Conservation (phyloP, 1,139 yeast species). For the Lipomyces yarrowii region DNA sequence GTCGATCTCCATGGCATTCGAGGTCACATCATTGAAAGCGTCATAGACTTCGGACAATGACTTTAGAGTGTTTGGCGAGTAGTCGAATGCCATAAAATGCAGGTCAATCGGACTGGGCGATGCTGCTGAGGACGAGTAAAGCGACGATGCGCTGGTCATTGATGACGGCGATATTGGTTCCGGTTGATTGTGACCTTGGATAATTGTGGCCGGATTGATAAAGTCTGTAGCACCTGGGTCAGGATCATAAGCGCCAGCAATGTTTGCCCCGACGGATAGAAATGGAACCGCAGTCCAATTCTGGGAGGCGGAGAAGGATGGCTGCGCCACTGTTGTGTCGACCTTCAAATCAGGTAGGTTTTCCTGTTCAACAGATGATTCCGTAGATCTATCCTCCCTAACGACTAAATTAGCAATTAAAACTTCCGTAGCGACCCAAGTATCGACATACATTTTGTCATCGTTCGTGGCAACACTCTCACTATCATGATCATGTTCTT, state of each 20-base stretch:
- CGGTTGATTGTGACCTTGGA: background rate
- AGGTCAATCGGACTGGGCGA: slow-evolving; percentile 22
- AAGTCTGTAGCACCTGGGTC: background rate
- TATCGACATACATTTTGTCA: slow-evolving; percentile 7
- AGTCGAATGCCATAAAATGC: slow-evolving; percentile 4
- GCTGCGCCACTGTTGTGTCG: background rate
- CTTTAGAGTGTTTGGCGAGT: background rate
- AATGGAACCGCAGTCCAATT: background rate
- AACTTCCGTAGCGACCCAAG: background rate
- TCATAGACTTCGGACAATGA: background rate
- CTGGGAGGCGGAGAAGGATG: background rate
- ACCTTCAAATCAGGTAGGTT: background rate
- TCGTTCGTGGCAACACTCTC: background rate
- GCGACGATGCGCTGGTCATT: slow-evolving; percentile 17
- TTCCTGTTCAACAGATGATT: background rate
- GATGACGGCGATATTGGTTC: slow-evolving; percentile 26
- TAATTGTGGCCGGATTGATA: slow-evolving; percentile 9
- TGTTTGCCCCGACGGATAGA: slow-evolving; percentile 2
- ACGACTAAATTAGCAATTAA: background rate
- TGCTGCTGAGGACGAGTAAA: slow-evolving; percentile 13
- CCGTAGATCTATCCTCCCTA: background rate
- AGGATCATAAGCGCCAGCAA: slow-evolving; percentile 6
- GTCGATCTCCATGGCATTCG: background rate
- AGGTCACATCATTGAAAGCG: background rate
- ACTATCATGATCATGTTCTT: slow-evolving; percentile 15